Conservation (phyloP, 2,329 filamentous ascomycete species). For the Aspergillus chevalieri region DNA sequence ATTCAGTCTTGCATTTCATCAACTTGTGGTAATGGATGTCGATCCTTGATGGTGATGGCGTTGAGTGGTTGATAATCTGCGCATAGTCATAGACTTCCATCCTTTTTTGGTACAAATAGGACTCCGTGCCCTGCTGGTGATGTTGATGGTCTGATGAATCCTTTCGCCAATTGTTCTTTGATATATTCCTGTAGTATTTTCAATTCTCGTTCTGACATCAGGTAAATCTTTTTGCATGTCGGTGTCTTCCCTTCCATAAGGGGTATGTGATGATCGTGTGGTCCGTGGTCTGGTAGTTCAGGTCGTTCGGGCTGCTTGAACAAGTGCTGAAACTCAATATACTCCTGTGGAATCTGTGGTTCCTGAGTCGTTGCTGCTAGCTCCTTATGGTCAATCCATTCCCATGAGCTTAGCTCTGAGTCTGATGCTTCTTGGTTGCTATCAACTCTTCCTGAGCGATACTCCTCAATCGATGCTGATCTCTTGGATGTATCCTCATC, state of each 20-base stretch:
- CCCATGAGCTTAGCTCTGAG: not conserved
- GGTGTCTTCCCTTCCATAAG: not conserved
- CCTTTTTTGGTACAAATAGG: not conserved
- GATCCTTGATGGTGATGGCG: slow-evolving; percentile 18
- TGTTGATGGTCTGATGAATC: not conserved
- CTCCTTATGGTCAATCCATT: not conserved
- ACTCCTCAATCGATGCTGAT: not conserved
- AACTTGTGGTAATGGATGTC: slow-evolving; percentile 20
- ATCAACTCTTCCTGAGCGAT: not conserved
- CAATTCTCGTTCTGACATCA: not conserved
- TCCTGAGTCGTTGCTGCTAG: too few relatives aligned
- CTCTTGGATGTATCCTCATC: not conserved
- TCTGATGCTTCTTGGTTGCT: not conserved
- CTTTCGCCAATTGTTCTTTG: not conserved
- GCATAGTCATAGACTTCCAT: not conserved
- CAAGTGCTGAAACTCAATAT: too few relatives aligned
- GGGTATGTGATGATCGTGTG: not conserved
- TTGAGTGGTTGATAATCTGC: slow-evolving; percentile 21
- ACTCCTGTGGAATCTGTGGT: too few relatives aligned
- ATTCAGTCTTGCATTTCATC: slow-evolving; percentile 15
- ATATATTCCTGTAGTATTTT: not conserved
- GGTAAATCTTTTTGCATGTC: not conserved
- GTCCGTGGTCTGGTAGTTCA: not conserved
- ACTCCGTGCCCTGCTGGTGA: not conserved
- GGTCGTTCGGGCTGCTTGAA: not conserved